Evolutionary conservation across 495 filamentous ascomycete species (phyloP).

Genomic region (Hypomontagnella monticulosa): DNA sequence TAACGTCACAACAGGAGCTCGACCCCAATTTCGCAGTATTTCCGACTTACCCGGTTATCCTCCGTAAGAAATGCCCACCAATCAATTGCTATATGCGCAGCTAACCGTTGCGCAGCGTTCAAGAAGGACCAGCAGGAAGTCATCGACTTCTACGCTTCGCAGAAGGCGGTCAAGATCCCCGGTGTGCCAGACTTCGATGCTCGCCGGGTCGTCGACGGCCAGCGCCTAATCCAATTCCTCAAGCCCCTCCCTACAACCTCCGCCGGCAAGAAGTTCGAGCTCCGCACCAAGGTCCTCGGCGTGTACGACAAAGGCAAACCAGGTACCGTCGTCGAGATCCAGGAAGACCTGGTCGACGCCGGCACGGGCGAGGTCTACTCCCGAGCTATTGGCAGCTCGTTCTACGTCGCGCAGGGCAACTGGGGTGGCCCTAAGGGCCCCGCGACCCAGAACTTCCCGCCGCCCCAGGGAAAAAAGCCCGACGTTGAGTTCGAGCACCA

Average conservation of each 20-base stretch:
- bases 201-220: slow-evolving; percentile 81
- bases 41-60: slow-evolving; percentile 85
- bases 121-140: slow-evolving; percentile 81
- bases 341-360: slow-evolving; percentile 78
- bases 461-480: slow-evolving; percentile 75
- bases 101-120: slow-evolving; percentile 65
- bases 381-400: slow-evolving; percentile 72
- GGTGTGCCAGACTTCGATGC: slow-evolving; percentile 81
- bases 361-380: slow-evolving; percentile 75
- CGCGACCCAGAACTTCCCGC: slow-evolving; percentile 75
- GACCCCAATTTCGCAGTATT: slow-evolving; percentile 85
- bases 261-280: slow-evolving; percentile 76
- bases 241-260: slow-evolving; percentile 80
- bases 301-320: slow-evolving; percentile 93
- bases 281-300: slow-evolving; percentile 81
- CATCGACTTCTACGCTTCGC: slow-evolving; percentile 82
- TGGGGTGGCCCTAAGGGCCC: slow-evolving; percentile 95
- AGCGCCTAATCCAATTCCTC: slow-evolving; percentile 80
- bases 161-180: slow-evolving; percentile 70
- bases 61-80: slow-evolving; percentile 62
- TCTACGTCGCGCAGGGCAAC: slow-evolving; percentile 83
- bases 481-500: slow-evolving; percentile 76
- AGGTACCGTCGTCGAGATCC: slow-evolving; percentile 82
- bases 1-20: slow-evolving; percentile 67
- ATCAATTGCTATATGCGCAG: not conserved